These are phyloP conservation scores for Ochetophila trinervis DNA, from an alignment of 306 rosid genomes.

Conservation along the genomic window DNA sequence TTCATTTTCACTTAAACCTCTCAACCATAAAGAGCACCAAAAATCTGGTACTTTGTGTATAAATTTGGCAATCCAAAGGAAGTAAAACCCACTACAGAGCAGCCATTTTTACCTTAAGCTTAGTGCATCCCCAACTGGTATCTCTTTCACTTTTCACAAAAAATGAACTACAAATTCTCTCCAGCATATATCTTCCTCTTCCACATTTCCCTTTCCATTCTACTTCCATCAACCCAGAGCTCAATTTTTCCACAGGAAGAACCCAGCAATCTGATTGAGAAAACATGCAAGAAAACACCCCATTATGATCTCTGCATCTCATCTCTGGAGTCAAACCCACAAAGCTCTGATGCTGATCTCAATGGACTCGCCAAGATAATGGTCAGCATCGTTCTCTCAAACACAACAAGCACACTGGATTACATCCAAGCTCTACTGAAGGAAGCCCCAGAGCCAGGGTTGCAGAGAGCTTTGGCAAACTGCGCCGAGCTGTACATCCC, in stretches of 20 bases:
- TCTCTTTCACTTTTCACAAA: no score
- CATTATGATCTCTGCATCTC: constrained; percentile 26
- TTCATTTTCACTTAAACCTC: no score
- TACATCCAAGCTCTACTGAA: constrained; percentile 23
- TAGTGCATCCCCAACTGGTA: no score
- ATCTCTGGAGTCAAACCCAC: constrained; percentile 29
- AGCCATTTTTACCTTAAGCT: background rate
- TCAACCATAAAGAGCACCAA: no score
- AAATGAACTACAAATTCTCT: constrained; percentile 4
- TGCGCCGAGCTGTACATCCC: constrained; percentile 83
- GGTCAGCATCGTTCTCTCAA: constrained; percentile 17
- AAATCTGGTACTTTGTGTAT: no score
- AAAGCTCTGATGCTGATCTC: constrained; percentile 23
- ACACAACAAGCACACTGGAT: constrained; percentile 22
- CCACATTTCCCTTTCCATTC: background rate
- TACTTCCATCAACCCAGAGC: constrained; percentile 5
- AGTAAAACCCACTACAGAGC: background rate
- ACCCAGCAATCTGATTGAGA: constrained; percentile 7
- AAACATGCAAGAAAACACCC: constrained; percentile 32
- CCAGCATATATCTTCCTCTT: constrained; percentile 1
- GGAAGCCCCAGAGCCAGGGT: constrained; percentile 11
- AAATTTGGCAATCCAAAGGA: no score
- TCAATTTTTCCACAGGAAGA: background rate
- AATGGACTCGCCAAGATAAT: constrained; percentile 23
- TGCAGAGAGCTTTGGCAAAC: constrained; percentile 61